Evolutionary conservation across 23 red algal species (phyloP).

Genomic region (Gracilaria vermiculophylla): DNA sequence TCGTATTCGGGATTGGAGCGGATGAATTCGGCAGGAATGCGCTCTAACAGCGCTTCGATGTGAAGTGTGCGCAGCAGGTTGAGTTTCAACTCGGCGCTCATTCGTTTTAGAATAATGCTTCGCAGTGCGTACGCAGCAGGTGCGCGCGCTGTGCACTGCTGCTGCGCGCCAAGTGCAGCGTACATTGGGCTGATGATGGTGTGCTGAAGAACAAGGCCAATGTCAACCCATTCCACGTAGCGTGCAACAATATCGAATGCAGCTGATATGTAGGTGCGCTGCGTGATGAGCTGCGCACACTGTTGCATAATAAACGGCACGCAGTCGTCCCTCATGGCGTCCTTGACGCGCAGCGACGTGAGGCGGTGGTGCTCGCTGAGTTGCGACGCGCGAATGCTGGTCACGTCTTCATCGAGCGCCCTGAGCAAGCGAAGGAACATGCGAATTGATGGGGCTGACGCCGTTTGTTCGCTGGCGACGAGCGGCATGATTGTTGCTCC

Average conservation of each 20-base stretch:
- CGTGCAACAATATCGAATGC: slow-evolving; percentile 74
- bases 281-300: slow-evolving; percentile 18
- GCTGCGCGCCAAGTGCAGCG: slow-evolving; percentile 30
- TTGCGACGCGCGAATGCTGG: slow-evolving; percentile 65
- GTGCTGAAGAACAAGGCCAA: slow-evolving; percentile 56
- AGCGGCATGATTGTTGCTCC: slow-evolving; percentile 52
- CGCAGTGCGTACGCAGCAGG: slow-evolving; percentile 55
- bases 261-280: background rate
- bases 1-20: background rate
- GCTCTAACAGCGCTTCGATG: slow-evolving; percentile 53
- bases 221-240: slow-evolving; percentile 91
- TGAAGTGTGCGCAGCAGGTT: slow-evolving; percentile 59
- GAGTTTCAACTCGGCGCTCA: slow-evolving; percentile 63
- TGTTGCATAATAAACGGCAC: slow-evolving; percentile 42
- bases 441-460: background rate
- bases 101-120: slow-evolving; percentile 78
- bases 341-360: slow-evolving; percentile 59
- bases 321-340: slow-evolving; percentile 77
- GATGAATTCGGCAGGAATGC: slow-evolving; percentile 19
- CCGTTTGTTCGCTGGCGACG: background rate
- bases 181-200: slow-evolving; percentile 54
- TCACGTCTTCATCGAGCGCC: slow-evolving; percentile 83
- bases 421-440: slow-evolving; percentile 83
- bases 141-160: background rate
- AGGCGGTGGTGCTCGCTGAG: slow-evolving; percentile 18